These are phyloP conservation scores for Simplicillium aogashimaense DNA, from an alignment of 2,329 filamentous ascomycete species.

Conservation along the genomic window DNA sequence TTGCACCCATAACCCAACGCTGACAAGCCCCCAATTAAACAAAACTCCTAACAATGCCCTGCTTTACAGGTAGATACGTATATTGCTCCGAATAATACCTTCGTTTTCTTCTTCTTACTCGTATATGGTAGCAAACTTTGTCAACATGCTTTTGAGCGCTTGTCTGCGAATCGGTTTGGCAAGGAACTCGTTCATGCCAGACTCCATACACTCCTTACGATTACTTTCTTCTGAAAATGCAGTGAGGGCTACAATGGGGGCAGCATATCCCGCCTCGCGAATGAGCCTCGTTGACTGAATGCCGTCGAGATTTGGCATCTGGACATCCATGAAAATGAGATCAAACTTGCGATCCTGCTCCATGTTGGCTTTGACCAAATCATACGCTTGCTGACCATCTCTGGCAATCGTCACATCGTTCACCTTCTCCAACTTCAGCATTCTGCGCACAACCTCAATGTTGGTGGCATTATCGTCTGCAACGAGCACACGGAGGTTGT, in stretches of 20 bases:
- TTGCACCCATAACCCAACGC: no score
- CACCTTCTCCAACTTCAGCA: slow-evolving; percentile 69
- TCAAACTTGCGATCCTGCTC: slow-evolving; percentile 63
- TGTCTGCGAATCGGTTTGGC: slow-evolving; percentile 69
- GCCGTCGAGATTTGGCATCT: slow-evolving; percentile 90
- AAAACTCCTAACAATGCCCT: background rate
- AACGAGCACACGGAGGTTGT: slow-evolving; percentile 71
- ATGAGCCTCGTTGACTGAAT: slow-evolving; percentile 80
- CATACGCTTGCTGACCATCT: slow-evolving; percentile 78
- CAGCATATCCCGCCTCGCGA: slow-evolving; percentile 73
- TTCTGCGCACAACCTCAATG: slow-evolving; percentile 47
- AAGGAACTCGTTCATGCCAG: slow-evolving; percentile 87
- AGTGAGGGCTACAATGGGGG: slow-evolving; percentile 82
- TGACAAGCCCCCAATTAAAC: no score
- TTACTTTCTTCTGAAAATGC: slow-evolving; percentile 89
- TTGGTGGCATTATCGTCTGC: slow-evolving; percentile 61
- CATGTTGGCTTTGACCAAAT: slow-evolving; percentile 77
- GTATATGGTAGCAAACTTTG: slow-evolving; percentile 72
- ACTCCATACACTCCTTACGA: slow-evolving; percentile 75
- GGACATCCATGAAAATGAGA: slow-evolving; percentile 91
- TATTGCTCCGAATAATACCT: background rate
- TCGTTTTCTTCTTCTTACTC: slow-evolving; percentile 43
- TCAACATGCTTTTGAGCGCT: slow-evolving; percentile 75
- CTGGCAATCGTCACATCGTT: slow-evolving; percentile 83
- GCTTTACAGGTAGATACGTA: background rate